Evolutionary conservation across 2,329 filamentous ascomycete genomes (phyloP).

Genomic region (Neurospora crassa): DNA sequence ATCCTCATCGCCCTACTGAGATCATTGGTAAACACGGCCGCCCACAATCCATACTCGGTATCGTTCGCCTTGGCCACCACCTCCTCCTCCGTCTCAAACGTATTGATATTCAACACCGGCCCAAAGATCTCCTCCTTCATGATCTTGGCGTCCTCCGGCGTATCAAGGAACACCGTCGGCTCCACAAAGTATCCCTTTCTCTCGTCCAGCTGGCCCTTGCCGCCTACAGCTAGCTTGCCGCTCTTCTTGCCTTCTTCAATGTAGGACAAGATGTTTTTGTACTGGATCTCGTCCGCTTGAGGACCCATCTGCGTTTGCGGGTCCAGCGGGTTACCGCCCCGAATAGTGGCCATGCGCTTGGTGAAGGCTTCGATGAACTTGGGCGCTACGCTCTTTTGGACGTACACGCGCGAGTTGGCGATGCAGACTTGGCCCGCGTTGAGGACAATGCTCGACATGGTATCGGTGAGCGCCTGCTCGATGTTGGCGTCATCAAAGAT

Average conservation of each 20-base stretch:
- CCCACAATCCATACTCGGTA: constrained; percentile 45
- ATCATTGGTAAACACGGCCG: constrained; percentile 45
- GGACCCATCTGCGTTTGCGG: constrained; percentile 31
- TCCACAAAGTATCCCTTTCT: constrained; percentile 30
- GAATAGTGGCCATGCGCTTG: constrained; percentile 31
- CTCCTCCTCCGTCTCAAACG: constrained; percentile 48
- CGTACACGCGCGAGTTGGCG: constrained; percentile 48
- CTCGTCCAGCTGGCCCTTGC: constrained; percentile 19
- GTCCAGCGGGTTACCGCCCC: constrained; percentile 27
- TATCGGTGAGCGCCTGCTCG: constrained; percentile 49
- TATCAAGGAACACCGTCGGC: constrained; percentile 36
- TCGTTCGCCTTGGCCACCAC: constrained; percentile 44
- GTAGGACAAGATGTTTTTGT: constrained; percentile 34
- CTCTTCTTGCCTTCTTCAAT: constrained; percentile 35
- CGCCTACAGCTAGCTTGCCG: constrained; percentile 24
- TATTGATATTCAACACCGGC: constrained; percentile 49
- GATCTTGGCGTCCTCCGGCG: constrained; percentile 34
- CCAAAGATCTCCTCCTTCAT: constrained; percentile 56
- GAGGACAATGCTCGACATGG: constrained; percentile 34
- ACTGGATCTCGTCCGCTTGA: constrained; percentile 40
- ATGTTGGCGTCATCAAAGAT: constrained; percentile 58
- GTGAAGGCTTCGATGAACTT: constrained; percentile 53
- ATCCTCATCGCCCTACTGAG: constrained; percentile 35
- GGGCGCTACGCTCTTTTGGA: constrained; percentile 39
- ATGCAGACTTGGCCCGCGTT: constrained; percentile 52